Evolutionary conservation across 2,329 filamentous ascomycete genomes (phyloP).

Genomic region (Neopestalotiopsis rosae): DNA sequence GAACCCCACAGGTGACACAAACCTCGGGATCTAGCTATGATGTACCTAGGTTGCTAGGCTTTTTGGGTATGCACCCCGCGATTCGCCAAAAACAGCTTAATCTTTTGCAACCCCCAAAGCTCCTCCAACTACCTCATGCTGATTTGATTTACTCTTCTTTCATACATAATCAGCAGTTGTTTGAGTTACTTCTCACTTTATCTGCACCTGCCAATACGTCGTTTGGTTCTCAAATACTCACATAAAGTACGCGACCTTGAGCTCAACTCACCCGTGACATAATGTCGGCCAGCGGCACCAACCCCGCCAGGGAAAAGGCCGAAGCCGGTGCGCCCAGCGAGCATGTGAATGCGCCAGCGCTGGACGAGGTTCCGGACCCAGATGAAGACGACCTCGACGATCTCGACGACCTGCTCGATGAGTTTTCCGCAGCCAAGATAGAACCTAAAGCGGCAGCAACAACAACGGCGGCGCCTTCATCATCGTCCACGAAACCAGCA

Average conservation of each 20-base stretch:
- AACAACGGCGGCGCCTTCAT: conserved; percentile 18
- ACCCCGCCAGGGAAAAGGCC: conserved; percentile 12
- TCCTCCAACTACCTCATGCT: not conserved
- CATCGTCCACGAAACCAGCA: conserved; percentile 2
- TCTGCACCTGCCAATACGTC: not conserved
- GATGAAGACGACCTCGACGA: conserved; percentile 94
- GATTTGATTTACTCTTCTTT: not conserved
- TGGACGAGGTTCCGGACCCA: conserved; percentile 77
- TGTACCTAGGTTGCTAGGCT: not conserved
- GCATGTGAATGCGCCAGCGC: conserved; percentile 33
- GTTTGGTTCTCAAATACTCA: not conserved
- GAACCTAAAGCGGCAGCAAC: conserved; percentile 46
- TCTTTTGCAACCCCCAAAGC: not conserved
- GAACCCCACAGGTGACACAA: conserved; percentile 14
- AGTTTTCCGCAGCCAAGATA: conserved; percentile 75
- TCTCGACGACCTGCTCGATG: conserved; percentile 92
- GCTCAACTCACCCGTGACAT: not conserved
- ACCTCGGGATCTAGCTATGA: conserved; percentile 1
- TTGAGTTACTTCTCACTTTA: not conserved
- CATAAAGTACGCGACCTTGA: not conserved
- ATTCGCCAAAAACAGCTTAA: conserved; percentile 3
- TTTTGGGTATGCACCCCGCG: conserved; percentile 13
- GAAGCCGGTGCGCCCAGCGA: conserved; percentile 24
- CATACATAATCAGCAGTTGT: not conserved
- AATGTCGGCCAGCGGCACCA: conserved; percentile 11